Evolutionary conservation across 257 asterid genomes (phyloP), one percentile per base, ranked within the genome.

Genomic region (Solanum ossicruentum): DNA sequence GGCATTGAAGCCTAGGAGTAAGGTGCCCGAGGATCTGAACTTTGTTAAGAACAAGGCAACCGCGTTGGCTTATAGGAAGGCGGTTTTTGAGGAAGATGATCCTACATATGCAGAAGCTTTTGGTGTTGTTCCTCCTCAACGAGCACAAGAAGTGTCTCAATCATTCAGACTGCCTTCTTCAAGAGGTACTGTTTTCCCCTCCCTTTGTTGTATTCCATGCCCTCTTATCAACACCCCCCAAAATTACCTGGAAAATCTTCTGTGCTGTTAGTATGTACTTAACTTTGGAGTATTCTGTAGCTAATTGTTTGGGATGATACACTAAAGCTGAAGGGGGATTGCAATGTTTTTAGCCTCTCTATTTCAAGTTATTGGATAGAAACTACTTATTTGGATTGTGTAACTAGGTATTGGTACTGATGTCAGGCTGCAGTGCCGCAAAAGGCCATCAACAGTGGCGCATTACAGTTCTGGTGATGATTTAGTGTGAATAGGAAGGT

Each of bases 81-180:
- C 95, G 10, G 81, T 88, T 55, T 97, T 87, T 32, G 98, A 95
- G 93, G 98, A 94, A 86, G 92, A 88, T 89, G 99, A 97, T 83
- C 98, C 94, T 85, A 94, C 99, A 1, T 96, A 96, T 88, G 98
- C 97, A 18, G 96, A 94, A 90, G 99, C 99, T 23, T 96, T 96
- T 87, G 98, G 98, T 67, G 88, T 91, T 84, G 36, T 93, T 93
- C 32, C 94, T 94, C 85, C 84, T 78, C 52, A 57, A 83, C 84
- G 51, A 18, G 6, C 92, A 80, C 90, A 89, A 23, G 91, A 91
- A 52, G 91, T 93, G 71, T 86, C 90, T 52, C 93, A 93, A n/a
- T 85, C 86, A 81, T 85, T 90, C 52, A 81, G 85, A 69, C 93
- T 87, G 89, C 96, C 95, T 32, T 51, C 82, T 78, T 52, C 82